Evolutionary conservation across 2,329 filamentous ascomycete species (phyloP), one percentile per base, ranked within the genome.

Genomic region (Myriosclerotinia scirpicola): DNA sequence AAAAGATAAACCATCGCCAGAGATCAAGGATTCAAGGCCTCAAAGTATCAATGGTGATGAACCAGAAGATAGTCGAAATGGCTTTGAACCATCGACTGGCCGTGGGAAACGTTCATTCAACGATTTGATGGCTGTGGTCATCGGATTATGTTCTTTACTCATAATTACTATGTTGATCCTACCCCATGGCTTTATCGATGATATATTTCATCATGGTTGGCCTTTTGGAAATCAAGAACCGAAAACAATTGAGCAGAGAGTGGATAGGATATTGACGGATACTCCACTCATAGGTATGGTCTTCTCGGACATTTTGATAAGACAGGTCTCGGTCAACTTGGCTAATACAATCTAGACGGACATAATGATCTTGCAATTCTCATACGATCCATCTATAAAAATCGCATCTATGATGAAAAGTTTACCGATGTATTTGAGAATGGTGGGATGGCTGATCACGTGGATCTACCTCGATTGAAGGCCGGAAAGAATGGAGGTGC

Each of bases 351-450:
- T 15, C 2, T 70, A 93, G 93, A 97, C 78, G 93, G 93, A 0
- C 93, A 97, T 76, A 90, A 96, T 79, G 94, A 98, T 76, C 83
- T 98, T 59, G 85, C 94, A 30, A 89, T 95, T 50, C 78, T 89
- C 38, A 81, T 97, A 63, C 86, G 92, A 48, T 78, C 73, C 7
- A 50, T 79, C 5, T 94, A 88, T 73, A 81, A 87, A 50, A 97
- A 97, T 75, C 87, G 90, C 69, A 93, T 98, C 72, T 90, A 96
- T 75, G 80, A 83, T 69, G 78, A 84, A 15, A 85, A 88, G 59
- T 97, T 97, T 79, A 88, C 84, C n/a, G 79, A 87, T 48, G 83
- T 85, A 7, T 97, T 97, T 74, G 84, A 89, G 70, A 80, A 90
- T 30, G 92, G 91, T 42, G 85, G 85, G 0, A 79, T 96, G 62